A percentile compares a stretch with the other conserved stretches of the same genome.
Evolutionary conservation across 352 stramenopile species (phyloP).

Genomic region (Globisporangium perplexum): DNA sequence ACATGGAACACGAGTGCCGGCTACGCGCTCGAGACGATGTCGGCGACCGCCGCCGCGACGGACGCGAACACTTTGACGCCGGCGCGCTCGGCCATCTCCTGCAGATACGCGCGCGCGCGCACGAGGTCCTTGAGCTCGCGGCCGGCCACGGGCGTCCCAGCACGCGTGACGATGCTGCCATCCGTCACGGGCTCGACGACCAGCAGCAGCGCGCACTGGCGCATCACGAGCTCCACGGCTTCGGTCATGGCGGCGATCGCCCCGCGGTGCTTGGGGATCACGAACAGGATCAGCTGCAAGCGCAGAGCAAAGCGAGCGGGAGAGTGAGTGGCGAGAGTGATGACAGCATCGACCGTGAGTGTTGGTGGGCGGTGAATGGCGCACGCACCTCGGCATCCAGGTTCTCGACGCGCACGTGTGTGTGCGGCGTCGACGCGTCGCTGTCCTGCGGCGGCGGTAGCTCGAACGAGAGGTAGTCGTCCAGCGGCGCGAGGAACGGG

Average conservation of each 20-base stretch:
- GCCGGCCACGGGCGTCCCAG: conserved; percentile 37
- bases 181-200: conserved; percentile 69
- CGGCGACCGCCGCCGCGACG: conserved; percentile 50
- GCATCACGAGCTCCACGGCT: conserved; percentile 69
- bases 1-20: no score
- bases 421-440: no score
- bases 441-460: no score
- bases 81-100: conserved; percentile 78
- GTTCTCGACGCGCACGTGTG: neutral
- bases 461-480: conserved; percentile 62
- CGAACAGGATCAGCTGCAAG: conserved; percentile 63
- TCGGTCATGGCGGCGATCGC: conserved; percentile 84
- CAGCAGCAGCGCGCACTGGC: conserved; percentile 58
- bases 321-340: neutral
- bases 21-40: conserved; percentile 53
- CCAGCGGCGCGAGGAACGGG: conserved; percentile 68
- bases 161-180: conserved; percentile 44
- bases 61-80: conserved; percentile 69
- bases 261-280: conserved; percentile 65
- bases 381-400: no score
- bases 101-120: conserved; percentile 69
- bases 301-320: neutral
- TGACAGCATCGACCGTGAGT: neutral
- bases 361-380: no score
- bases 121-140: conserved; percentile 81